A percentile compares a stretch with the other conserved stretches of the same genome.
phyloP scores from a whole-genome alignment of 2,329 filamentous ascomycete species.

The Xylaria sp. region DNA sequence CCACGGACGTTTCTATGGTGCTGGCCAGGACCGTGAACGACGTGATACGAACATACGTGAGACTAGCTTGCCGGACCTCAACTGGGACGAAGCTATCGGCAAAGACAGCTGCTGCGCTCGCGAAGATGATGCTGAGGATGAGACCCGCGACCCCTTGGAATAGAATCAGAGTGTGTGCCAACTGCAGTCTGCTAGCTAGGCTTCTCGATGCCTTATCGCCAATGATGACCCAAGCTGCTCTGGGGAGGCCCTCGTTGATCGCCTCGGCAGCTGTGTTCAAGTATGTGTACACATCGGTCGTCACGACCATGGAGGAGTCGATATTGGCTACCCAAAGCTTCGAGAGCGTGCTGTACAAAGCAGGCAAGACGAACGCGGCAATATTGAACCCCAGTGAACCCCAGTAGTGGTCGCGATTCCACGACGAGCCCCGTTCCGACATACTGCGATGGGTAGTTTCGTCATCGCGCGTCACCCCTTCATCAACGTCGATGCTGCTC shows the following conservation, averaged over 20 bases:
- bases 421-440: neutral
- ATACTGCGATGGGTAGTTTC: neutral
- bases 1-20: slow-evolving; percentile 58
- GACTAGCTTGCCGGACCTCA: slow-evolving; percentile 49
- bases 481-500: neutral
- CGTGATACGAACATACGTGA: slow-evolving; percentile 61
- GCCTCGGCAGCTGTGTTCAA: slow-evolving; percentile 63
- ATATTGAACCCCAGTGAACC: slow-evolving; percentile 60
- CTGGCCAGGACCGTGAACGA: slow-evolving; percentile 59
- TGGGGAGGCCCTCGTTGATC: slow-evolving; percentile 66
- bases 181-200: slow-evolving; percentile 45
- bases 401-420: slow-evolving; percentile 37
- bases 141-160: slow-evolving; percentile 54
- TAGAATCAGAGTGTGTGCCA: slow-evolving; percentile 59
- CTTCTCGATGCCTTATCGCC: slow-evolving; percentile 55
- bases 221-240: slow-evolving; percentile 63
- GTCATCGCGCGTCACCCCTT: neutral
- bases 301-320: slow-evolving; percentile 56
- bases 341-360: slow-evolving; percentile 60
- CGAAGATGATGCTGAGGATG: slow-evolving; percentile 55
- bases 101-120: slow-evolving; percentile 48
- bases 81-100: slow-evolving; percentile 58
- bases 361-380: slow-evolving; percentile 57
- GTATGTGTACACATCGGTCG: slow-evolving; percentile 64
- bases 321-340: slow-evolving; percentile 69